These are phyloP conservation scores for Malassezia sp. DNA, from an alignment of 1,284 basidiomycete species.

Conservation along the genomic window DNA sequence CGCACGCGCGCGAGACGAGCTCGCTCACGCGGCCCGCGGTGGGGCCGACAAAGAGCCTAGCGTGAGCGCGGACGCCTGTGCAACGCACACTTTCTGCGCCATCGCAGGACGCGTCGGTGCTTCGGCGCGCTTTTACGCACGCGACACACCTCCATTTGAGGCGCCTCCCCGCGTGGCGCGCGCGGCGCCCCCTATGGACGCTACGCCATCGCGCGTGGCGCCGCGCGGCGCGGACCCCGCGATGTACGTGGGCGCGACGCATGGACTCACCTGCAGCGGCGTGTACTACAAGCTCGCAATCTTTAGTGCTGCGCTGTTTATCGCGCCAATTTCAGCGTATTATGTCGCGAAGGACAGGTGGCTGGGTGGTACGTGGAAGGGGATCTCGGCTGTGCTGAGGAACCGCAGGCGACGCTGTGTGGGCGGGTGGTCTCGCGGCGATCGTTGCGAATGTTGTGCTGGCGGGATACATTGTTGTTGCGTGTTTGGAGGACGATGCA, in stretches of 20 bases:
- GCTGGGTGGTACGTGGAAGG: slow-evolving; percentile 26
- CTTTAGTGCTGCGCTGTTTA: slow-evolving; percentile 38
- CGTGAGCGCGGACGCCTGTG: background rate
- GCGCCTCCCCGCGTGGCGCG: background rate
- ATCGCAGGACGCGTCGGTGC: slow-evolving; percentile 1
- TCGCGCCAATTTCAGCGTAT: slow-evolving; percentile 34
- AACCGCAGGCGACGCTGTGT: slow-evolving; percentile 33
- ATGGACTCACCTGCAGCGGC: slow-evolving; percentile 11
- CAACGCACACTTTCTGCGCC: slow-evolving; percentile 13
- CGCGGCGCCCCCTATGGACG: slow-evolving; percentile 2
- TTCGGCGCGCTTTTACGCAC: background rate
- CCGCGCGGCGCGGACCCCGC: slow-evolving; percentile 11
- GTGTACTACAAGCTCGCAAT: slow-evolving; percentile 42
- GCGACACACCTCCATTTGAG: slow-evolving; percentile 4
- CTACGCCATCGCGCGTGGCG: slow-evolving; percentile 13
- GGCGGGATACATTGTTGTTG: slow-evolving; percentile 34
- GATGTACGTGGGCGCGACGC: background rate
- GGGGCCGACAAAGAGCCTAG: slow-evolving; percentile 73
- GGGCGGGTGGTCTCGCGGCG: slow-evolving; percentile 41
- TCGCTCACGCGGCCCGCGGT: slow-evolving; percentile 64
- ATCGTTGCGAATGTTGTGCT: slow-evolving; percentile 43
- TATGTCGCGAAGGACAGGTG: slow-evolving; percentile 33
- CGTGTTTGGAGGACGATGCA: slow-evolving; percentile 39
- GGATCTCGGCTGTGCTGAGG: background rate
- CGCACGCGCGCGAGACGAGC: slow-evolving; percentile 67